Evolutionary conservation across 495 filamentous ascomycete species (phyloP).

Genomic region (Podospora fimiseda): DNA sequence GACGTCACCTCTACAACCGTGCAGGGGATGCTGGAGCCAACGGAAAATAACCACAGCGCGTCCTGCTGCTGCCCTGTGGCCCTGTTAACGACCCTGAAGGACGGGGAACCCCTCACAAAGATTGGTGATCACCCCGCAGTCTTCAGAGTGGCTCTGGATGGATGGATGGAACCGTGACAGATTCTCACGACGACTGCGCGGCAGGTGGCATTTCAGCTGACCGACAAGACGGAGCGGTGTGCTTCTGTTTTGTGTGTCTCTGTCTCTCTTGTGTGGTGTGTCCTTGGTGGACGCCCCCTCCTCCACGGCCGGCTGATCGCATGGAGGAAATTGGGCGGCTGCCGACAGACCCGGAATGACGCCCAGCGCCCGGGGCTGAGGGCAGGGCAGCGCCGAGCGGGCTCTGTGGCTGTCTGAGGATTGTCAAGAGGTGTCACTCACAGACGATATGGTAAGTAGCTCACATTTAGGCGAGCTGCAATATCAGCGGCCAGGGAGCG

Average conservation of each 20-base stretch:
- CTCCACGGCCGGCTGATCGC: constrained; percentile 5
- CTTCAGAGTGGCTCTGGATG: neutral
- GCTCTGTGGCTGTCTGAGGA: neutral
- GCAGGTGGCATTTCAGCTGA: neutral
- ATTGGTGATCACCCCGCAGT: constrained; percentile 18
- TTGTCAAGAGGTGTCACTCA: too few relatives aligned
- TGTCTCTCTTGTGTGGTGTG: neutral
- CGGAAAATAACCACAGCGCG: constrained; percentile 8
- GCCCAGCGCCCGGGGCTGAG: neutral
- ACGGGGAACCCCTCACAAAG: constrained; percentile 14
- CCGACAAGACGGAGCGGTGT: constrained; percentile 1
- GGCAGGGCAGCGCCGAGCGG: neutral
- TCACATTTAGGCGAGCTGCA: constrained; percentile 5
- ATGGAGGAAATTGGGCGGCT: constrained; percentile 8
- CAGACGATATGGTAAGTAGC: neutral
- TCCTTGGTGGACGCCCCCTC: constrained; percentile 2
- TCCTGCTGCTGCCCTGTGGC: too few relatives aligned
- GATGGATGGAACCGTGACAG: constrained; percentile 3
- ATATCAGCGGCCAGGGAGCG: neutral
- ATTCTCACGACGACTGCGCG: neutral
- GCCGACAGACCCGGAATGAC: constrained; percentile 12
- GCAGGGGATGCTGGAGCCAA: constrained; percentile 19
- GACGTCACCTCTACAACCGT: constrained; percentile 18
- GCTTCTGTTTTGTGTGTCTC: neutral
- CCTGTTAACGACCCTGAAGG: neutral